Percentiles rank a stretch among this genome's conserved stretches.
Evolutionary conservation across 495 filamentous ascomycete genomes (phyloP).

Genomic region (Hypoxylon subgilvum): DNA sequence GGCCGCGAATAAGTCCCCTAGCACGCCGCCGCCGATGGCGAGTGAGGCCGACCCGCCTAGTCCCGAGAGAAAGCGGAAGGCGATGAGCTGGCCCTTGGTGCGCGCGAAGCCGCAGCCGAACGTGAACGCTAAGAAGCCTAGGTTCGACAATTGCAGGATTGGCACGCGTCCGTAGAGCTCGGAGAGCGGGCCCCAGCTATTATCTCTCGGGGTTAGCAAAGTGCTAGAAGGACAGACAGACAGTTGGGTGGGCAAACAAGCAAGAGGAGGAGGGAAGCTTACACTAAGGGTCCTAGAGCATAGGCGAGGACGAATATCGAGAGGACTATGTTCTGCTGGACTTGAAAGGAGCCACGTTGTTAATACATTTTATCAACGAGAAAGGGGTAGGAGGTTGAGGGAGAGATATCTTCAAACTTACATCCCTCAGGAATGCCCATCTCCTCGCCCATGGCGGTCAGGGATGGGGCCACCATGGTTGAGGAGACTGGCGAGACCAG

Average conservation of each 20-base stretch:
- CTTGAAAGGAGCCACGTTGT: slow-evolving; percentile 20
- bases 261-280: slow-evolving; percentile 1
- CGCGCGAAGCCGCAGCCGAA: slow-evolving; percentile 62
- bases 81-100: slow-evolving; percentile 60
- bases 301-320: slow-evolving; percentile 80
- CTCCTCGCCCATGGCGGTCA: slow-evolving; percentile 62
- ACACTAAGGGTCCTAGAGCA: slow-evolving; percentile 48
- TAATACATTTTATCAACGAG: not conserved
- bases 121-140: slow-evolving; percentile 64
- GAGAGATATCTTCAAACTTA: slow-evolving; percentile 19
- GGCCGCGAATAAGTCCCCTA: slow-evolving; percentile 66
- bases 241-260: not conserved
- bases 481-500: slow-evolving; percentile 72
- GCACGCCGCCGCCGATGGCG: slow-evolving; percentile 64
- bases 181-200: slow-evolving; percentile 64
- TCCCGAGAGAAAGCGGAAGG: slow-evolving; percentile 63
- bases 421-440: slow-evolving; percentile 61
- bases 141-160: slow-evolving; percentile 59
- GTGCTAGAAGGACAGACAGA: slow-evolving; percentile 40
- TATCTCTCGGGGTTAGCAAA: slow-evolving; percentile 34
- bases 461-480: slow-evolving; percentile 75
- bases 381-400: no score
- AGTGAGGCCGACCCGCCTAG: slow-evolving; percentile 59
- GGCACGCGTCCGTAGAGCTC: slow-evolving; percentile 68
- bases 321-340: slow-evolving; percentile 65